Evolutionary conservation across 805 yeast genomes (phyloP).

Genomic region (Yarrowia porcina): DNA sequence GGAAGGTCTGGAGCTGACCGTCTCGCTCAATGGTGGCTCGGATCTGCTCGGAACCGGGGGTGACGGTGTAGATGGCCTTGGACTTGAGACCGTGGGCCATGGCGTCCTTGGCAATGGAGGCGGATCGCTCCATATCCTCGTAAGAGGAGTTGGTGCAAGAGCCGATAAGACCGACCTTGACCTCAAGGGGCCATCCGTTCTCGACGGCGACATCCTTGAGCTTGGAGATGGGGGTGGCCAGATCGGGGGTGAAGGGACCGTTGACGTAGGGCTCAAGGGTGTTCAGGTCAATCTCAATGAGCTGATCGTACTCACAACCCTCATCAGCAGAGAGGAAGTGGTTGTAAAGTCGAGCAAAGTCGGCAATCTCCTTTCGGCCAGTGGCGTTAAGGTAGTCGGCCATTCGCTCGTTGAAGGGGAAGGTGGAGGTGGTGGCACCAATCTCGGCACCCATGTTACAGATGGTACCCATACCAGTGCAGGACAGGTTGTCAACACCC

Average conservation of each 20-base stretch:
- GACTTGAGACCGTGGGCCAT: constrained; percentile 86
- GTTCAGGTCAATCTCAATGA: constrained; percentile 83
- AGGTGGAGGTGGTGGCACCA: constrained; percentile 96
- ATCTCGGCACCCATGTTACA: constrained; percentile 99
- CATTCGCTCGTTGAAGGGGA: constrained; percentile 94
- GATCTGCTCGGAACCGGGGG: constrained; percentile 98
- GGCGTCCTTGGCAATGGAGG: constrained; percentile 87
- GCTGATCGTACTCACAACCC: constrained; percentile 91
- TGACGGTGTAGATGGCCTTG: constrained; percentile 85
- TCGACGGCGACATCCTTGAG: constrained; percentile 77
- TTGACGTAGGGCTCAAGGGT: constrained; percentile 92
- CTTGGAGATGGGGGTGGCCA: constrained; percentile 90
- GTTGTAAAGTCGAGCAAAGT: constrained; percentile 65
- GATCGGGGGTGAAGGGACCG: constrained; percentile 98
- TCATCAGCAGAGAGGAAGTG: constrained; percentile 75
- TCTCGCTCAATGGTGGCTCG: constrained; percentile 98
- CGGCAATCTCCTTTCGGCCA: constrained; percentile 78
- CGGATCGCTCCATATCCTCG: constrained; percentile 97
- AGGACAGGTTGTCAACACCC: constrained; percentile 86
- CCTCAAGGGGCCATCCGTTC: constrained; percentile 89
- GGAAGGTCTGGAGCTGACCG: constrained; percentile 84
- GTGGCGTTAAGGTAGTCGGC: constrained; percentile 83
- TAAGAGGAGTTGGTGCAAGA: constrained; percentile 98
- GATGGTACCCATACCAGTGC: constrained; percentile 99
- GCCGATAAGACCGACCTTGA: constrained; percentile 94